Evolutionary conservation across 805 yeast species (phyloP), one percentile per base, ranked within the genome.

Genomic region (Suhomyces emberorum): DNA sequence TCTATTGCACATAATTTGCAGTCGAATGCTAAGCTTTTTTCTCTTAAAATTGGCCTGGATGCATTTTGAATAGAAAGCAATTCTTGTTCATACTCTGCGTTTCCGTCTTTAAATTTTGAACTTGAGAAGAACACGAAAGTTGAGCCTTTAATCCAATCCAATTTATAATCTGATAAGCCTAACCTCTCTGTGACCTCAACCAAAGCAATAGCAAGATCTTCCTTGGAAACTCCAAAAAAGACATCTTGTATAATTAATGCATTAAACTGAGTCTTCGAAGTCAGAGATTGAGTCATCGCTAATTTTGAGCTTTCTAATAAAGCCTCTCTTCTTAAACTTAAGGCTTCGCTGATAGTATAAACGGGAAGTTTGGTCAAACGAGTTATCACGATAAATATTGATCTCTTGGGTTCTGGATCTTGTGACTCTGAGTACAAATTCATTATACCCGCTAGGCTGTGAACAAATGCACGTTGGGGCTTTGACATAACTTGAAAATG

Each of bases 401-500:
- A 76, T 42, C 95, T 59, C 35, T 76, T 69, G 0, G 96, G 96
- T 46, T 87, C 96, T 2, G 75, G 76, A 56, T 86, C 96, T 43
- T 85, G 93, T 2, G 89, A 76, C 49, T 84, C 88, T 0, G 83
- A 67, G 47, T 74, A 79, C 9, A 87, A 49, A 9, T 71, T 65
- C 54, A 66, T 87, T 0, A 77, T 59, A 17, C 69, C 75, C 0
- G 88, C 81, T 27, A 88, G 51, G 34, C 77, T 79, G 51, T 81
- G 91, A 17, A 88, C 60, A 51, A 88, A 87, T 42, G 66, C 65
- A 31, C 96, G 66, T 55, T 85, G 91, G 4, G 78, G 73, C 10
- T 68, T 55, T 34, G 64, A 70, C 95, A 88, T 86, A 12, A 91
- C 82, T 12, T 79, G 79, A 59, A 89, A 86, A 52, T 79, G 79